Evolutionary conservation across 2,329 filamentous ascomycete genomes (phyloP).

Genomic region (Ramularia collo-cygni): DNA sequence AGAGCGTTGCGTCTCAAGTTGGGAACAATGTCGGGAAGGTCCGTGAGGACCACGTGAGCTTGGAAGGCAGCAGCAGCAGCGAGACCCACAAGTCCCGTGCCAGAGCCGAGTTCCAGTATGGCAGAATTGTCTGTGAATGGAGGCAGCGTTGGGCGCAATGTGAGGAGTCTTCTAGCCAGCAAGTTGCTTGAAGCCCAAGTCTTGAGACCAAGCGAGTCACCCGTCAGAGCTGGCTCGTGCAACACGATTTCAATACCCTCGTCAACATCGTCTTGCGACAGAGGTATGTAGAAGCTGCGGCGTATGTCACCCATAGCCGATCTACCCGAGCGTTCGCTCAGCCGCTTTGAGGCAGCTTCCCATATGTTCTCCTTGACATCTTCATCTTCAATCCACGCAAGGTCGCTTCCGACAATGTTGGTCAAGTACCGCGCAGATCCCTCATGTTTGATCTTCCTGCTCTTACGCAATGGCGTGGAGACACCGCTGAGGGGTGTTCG

Average conservation of each 20-base stretch:
- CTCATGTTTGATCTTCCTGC: constrained; percentile 40
- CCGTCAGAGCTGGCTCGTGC: constrained; percentile 79
- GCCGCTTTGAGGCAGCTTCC: constrained; percentile 68
- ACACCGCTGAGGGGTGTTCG: constrained; percentile 16
- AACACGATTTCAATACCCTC: constrained; percentile 59
- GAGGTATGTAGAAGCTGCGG: constrained; percentile 51
- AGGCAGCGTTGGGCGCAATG: constrained; percentile 23
- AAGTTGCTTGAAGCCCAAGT: constrained; percentile 92
- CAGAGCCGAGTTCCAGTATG: constrained; percentile 75
- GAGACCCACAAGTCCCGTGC: constrained; percentile 84
- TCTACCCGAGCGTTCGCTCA: constrained; percentile 81
- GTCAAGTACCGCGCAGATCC: constrained; percentile 60
- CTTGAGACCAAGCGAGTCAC: constrained; percentile 84
- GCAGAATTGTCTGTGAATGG: constrained; percentile 8
- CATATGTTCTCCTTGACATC: constrained; percentile 63
- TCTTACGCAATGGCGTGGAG: constrained; percentile 19
- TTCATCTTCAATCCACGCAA: constrained; percentile 63
- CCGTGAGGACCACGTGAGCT: constrained; percentile 65
- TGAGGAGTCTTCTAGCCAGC: constrained; percentile 63
- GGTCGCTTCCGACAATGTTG: constrained; percentile 58
- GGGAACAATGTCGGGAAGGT: constrained; percentile 73
- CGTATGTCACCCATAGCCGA: constrained; percentile 59
- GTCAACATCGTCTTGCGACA: constrained; percentile 16
- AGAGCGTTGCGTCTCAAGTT: constrained; percentile 72
- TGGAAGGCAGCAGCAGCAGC: constrained; percentile 69